phyloP scores from a whole-genome alignment of 2,329 filamentous ascomycete species.

The Ceratocystis eucalypticola region DNA sequence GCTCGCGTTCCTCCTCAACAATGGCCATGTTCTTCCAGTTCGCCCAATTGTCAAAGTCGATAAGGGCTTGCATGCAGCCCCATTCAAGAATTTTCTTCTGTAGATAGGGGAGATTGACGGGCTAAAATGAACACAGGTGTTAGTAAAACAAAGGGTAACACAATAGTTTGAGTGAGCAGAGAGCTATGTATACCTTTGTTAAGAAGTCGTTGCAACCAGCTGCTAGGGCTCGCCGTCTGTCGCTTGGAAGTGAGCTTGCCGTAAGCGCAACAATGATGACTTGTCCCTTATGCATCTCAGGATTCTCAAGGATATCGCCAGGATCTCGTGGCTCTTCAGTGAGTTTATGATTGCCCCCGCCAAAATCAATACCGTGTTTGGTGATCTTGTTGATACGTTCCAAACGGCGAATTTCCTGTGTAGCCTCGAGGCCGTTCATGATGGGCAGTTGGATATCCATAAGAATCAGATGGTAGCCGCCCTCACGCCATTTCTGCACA shows the following conservation, averaged over 20 bases:
- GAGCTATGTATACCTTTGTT: slow-evolving; percentile 58
- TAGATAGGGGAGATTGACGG: slow-evolving; percentile 94
- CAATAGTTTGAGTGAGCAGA: too few relatives aligned
- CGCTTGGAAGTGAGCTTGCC: slow-evolving; percentile 84
- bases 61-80: slow-evolving; percentile 98
- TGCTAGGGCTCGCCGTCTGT: slow-evolving; percentile 85
- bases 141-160: neutral
- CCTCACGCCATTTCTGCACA: slow-evolving; percentile 80
- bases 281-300: slow-evolving; percentile 75
- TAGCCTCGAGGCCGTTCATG: slow-evolving; percentile 91
- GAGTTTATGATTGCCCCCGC: neutral
- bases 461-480: slow-evolving; percentile 87
- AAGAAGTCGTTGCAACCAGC: slow-evolving; percentile 97
- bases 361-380: slow-evolving; percentile 10
- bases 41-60: slow-evolving; percentile 96
- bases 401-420: slow-evolving; percentile 79
- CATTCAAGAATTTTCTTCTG: slow-evolving; percentile 97
- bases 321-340: slow-evolving; percentile 31
- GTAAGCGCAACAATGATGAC: slow-evolving; percentile 97
- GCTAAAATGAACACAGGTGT: slow-evolving; percentile 36
- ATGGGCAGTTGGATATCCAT: slow-evolving; percentile 98
- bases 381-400: slow-evolving; percentile 82
- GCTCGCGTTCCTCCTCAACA: slow-evolving; percentile 24
- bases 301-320: slow-evolving; percentile 55
- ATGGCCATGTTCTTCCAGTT: slow-evolving; percentile 80